A percentile compares a stretch with the other conserved stretches of the same genome.
phyloP scores from a whole-genome alignment of 176 grass and related monocot species.

The Oryza glumipatula region DNA sequence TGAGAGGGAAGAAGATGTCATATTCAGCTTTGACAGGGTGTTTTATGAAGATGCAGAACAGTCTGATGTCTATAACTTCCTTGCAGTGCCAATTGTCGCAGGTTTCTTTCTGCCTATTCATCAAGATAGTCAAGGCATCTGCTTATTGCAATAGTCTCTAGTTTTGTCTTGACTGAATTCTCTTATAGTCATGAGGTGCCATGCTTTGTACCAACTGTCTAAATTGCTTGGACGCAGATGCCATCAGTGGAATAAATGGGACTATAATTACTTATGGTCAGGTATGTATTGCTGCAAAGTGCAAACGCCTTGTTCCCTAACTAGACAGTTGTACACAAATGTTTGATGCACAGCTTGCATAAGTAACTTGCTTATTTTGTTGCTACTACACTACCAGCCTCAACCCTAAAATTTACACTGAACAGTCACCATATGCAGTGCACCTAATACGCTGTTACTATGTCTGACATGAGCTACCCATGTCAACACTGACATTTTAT shows the following conservation, averaged over 20 bases:
- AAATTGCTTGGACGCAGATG: constrained; percentile 50
- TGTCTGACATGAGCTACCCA: constrained; percentile 7
- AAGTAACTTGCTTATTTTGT: not conserved
- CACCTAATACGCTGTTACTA: not conserved
- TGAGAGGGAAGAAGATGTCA: constrained; percentile 76
- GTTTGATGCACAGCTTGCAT: constrained; percentile 21
- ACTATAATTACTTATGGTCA: constrained; percentile 84
- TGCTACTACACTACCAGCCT: not conserved
- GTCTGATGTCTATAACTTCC: constrained; percentile 71
- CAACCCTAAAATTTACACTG: constrained; percentile 21
- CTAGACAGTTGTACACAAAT: not conserved
- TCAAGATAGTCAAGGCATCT: constrained; percentile 1
- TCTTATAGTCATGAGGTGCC: not conserved
- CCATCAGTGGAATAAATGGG: constrained; percentile 69
- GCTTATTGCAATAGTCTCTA: not conserved
- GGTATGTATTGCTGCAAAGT: constrained; percentile 48
- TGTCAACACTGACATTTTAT: constrained; percentile 27
- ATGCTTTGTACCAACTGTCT: constrained; percentile 9
- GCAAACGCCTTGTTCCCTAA: not conserved
- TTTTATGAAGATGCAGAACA: constrained; percentile 73
- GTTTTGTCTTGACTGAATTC: constrained; percentile 5
- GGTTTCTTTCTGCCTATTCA: constrained; percentile 38
- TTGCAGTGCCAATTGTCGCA: constrained; percentile 71
- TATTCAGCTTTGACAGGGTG: constrained; percentile 83
- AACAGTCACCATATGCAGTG: not conserved